Evolutionary conservation across 306 rosid species (phyloP).

Genomic region (Acacia acuminata): DNA sequence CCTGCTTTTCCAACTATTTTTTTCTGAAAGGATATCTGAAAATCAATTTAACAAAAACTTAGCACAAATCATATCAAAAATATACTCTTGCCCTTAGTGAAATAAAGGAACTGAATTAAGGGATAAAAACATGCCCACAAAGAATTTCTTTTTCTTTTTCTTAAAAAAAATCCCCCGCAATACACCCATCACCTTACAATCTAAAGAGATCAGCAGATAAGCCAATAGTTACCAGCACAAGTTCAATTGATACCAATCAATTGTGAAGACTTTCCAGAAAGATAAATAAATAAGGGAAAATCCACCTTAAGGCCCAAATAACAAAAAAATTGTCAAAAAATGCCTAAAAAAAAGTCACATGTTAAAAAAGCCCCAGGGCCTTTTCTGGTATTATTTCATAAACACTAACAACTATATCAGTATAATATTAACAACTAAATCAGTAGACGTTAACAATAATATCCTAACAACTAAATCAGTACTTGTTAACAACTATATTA

Average conservation of each 20-base stretch:
- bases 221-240: background rate
- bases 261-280: background rate
- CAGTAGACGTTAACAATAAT: too few relatives aligned
- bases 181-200: background rate
- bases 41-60: conserved; percentile 34
- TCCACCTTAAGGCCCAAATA: too few relatives aligned
- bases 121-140: background rate
- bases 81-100: conserved; percentile 8
- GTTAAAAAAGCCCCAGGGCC: too few relatives aligned
- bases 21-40: conserved; percentile 60
- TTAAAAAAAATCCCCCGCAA: conserved; percentile 9
- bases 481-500: too few relatives aligned
- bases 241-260: background rate
- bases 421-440: too few relatives aligned
- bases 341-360: too few relatives aligned
- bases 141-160: background rate
- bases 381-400: too few relatives aligned
- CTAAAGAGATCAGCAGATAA: background rate
- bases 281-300: too few relatives aligned
- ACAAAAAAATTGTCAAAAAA: too few relatives aligned
- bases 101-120: conserved; percentile 16
- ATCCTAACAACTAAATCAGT: too few relatives aligned
- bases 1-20: conserved; percentile 50
- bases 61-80: conserved; percentile 27
- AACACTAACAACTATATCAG: too few relatives aligned